A percentile compares a stretch with the other conserved stretches of the same genome.
Evolutionary conservation across 2,329 filamentous ascomycete species (phyloP).

Genomic region (Talaromyces albobiverticillius): DNA sequence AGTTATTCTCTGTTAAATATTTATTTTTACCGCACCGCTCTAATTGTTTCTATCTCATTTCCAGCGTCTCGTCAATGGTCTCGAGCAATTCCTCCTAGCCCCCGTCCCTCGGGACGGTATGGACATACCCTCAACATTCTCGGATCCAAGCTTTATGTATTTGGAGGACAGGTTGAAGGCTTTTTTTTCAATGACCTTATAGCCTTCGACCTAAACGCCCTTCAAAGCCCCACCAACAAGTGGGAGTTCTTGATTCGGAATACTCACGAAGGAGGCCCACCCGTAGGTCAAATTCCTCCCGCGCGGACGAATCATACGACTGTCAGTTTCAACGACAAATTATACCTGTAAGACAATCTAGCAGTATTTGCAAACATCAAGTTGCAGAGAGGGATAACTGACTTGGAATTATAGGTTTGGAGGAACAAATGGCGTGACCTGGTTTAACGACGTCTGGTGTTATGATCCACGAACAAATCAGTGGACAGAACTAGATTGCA

Average conservation of each 20-base stretch:
- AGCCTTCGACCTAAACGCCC: constrained; percentile 90
- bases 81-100: constrained; percentile 80
- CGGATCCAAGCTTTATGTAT: constrained; percentile 95
- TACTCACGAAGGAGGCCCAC: constrained; percentile 56
- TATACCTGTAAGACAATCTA: constrained; percentile 71
- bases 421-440: constrained; percentile 89
- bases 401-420: constrained; percentile 65
- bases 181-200: constrained; percentile 97
- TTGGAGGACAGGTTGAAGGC: constrained; percentile 95
- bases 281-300: constrained; percentile 69
- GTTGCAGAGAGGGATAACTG: not conserved
- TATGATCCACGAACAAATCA: constrained; percentile 80
- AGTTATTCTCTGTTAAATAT: constrained; percentile 44
- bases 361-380: not conserved
- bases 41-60: not conserved
- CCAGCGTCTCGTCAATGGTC: constrained; percentile 97
- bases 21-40: not conserved
- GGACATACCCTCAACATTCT: constrained; percentile 95
- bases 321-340: constrained; percentile 85
- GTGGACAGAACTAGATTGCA: constrained; percentile 90
- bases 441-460: constrained; percentile 99
- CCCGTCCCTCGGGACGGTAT: constrained; percentile 84
- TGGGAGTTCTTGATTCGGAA: constrained; percentile 92
- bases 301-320: constrained; percentile 93
- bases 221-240: constrained; percentile 84